Evolutionary conservation across 129 eudicot genomes (phyloP), one percentile per base, ranked within the genome.

Genomic region (Ambrosia trifida): DNA sequence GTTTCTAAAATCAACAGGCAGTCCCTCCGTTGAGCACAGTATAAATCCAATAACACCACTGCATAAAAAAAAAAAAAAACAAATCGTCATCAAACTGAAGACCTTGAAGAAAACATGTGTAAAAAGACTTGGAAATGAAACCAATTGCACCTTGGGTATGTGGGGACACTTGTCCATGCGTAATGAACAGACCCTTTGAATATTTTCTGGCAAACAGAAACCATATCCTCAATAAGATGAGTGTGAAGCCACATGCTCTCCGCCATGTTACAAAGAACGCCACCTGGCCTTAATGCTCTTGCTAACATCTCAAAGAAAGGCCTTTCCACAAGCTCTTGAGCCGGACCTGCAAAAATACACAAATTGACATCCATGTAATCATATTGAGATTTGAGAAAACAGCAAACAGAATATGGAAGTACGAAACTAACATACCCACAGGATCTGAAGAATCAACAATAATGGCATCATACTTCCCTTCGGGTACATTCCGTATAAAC

Each of bases 181-280:
- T 94, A 94, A 75, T 84, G 91, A 78, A 94, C 98, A 74, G 91
- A 85, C 69, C 96, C 96, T 69, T 82, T 87, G 38, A 94, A 94
- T 61, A 78, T 81, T 45, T 84, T 85, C 19, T 84, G 95, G 75
- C 98, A 94, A 64, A 83, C 76, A 36, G 90, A 78, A 10, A 89
- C 7, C 97, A 87, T 87, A 67, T 94, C 96, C 72, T 89, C 83
- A 67, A 94, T 94, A 43, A 94, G 91, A 85, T 94, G 98, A 53
- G 98, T 94, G 72, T 94, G 98, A 28, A 94, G 93, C 98, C 98
- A 94, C 93, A 89, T 81, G 63, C 98, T 94, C 60, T 94, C 98
- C 13, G 98, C 93, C 98, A 94, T 94, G 82, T 84, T 94, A 83
- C 98, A 94, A 35, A 94, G 88, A 57, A 94, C 96, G 62, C 98